Evolutionary conservation across 495 filamentous ascomycete species (phyloP).

Genomic region (Amniculicola lignicola): DNA sequence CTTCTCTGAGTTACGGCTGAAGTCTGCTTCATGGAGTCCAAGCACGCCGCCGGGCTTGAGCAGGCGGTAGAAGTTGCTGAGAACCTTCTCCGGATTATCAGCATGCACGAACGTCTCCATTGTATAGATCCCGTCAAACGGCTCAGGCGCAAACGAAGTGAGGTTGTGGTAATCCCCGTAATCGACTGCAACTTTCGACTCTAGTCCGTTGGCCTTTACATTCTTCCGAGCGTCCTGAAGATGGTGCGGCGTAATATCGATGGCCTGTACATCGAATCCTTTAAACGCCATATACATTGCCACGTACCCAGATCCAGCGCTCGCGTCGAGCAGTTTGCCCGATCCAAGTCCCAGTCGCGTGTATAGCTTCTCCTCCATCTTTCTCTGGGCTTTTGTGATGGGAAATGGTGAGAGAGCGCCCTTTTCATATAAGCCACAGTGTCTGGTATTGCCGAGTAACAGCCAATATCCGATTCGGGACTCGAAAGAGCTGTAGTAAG

Average conservation of each 20-base stretch:
- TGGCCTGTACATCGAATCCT: constrained; percentile 45
- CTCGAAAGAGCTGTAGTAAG: constrained; percentile 27
- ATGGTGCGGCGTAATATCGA: constrained; percentile 55
- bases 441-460: constrained; percentile 24
- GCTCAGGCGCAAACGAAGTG: constrained; percentile 37
- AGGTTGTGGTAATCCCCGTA: constrained; percentile 57
- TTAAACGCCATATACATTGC: constrained; percentile 28
- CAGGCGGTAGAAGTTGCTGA: constrained; percentile 50
- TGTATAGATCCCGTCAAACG: constrained; percentile 56
- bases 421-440: constrained; percentile 20
- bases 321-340: constrained; percentile 27
- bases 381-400: constrained; percentile 8
- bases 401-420: constrained; percentile 24
- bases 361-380: constrained; percentile 31
- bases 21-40: constrained; percentile 53
- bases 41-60: constrained; percentile 51
- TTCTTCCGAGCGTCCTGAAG: constrained; percentile 47
- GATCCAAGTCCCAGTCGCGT: constrained; percentile 2
- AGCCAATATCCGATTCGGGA: constrained; percentile 32
- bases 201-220: constrained; percentile 42
- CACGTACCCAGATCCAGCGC: constrained; percentile 25
- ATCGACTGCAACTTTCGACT: constrained; percentile 41
- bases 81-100: constrained; percentile 48
- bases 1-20: constrained; percentile 36
- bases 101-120: constrained; percentile 61